Percentiles rank a stretch among this genome's conserved stretches.
Conservation (phyloP, 768 basidiomycete species). For the Termitomyces titanicus region DNA sequence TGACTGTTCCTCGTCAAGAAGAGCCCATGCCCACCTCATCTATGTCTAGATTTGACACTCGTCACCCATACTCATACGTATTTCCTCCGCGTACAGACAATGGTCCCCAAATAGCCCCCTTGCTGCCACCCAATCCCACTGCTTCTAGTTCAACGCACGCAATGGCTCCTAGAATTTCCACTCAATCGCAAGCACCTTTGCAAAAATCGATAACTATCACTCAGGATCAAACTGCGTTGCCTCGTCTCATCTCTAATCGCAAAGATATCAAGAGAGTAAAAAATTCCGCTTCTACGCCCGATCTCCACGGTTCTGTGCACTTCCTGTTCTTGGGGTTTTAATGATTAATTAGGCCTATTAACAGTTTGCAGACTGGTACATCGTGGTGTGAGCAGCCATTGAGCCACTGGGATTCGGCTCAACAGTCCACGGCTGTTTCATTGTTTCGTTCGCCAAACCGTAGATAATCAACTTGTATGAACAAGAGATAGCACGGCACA, state of each 20-base stretch:
- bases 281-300: slow-evolving; percentile 62
- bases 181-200: slow-evolving; percentile 20
- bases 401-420: too few relatives aligned
- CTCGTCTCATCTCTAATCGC: not conserved
- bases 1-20: not conserved
- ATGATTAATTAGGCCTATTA: too few relatives aligned
- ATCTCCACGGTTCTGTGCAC: too few relatives aligned
- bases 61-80: slow-evolving; percentile 17
- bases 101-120: slow-evolving; percentile 13
- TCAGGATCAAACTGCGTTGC: not conserved
- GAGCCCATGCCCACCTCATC: slow-evolving; percentile 10
- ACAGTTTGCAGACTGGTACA: too few relatives aligned
- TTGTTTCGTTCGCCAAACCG: too few relatives aligned
- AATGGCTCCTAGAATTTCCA: slow-evolving; percentile 26
- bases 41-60: slow-evolving; percentile 15
- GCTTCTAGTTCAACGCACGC: slow-evolving; percentile 3
- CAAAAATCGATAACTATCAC: slow-evolving; percentile 1
- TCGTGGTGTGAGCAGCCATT: too few relatives aligned
- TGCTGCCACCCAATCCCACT: slow-evolving; percentile 7
- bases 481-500: too few relatives aligned
- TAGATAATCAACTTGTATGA: too few relatives aligned
- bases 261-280: slow-evolving; percentile 43
- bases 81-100: slow-evolving; percentile 18
- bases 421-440: too few relatives aligned
- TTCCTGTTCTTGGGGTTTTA: too few relatives aligned